Conservation (phyloP, 2,329 filamentous ascomycete species). For the Colletotrichum sp. region DNA sequence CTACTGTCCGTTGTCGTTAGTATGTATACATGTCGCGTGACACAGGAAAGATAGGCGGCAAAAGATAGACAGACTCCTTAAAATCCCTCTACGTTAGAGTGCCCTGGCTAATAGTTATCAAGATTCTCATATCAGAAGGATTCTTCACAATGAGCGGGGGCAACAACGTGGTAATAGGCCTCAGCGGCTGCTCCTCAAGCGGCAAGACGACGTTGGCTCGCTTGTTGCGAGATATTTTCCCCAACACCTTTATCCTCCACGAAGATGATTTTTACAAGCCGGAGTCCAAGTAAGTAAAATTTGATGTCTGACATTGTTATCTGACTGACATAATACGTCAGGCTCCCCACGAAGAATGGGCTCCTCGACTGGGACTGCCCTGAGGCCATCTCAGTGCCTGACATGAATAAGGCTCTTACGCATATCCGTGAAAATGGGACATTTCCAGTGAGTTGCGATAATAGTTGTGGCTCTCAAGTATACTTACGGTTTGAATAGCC, state of each 20-base stretch:
- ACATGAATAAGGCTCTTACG: conserved; percentile 69
- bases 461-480: neutral
- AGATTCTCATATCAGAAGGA: neutral
- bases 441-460: conserved; percentile 58
- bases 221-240: conserved; percentile 82
- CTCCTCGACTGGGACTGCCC: conserved; percentile 93
- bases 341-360: conserved; percentile 61
- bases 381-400: conserved; percentile 74
- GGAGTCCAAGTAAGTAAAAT: conserved; percentile 67
- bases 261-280: conserved; percentile 95
- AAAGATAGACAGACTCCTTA: neutral
- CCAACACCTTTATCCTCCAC: conserved; percentile 81
- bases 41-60: neutral
- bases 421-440: conserved; percentile 74
- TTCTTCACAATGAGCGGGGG: conserved; percentile 34
- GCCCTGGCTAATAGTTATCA: neutral
- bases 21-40: neutral
- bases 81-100: neutral
- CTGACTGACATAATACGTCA: conserved; percentile 28
- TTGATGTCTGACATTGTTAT: neutral
- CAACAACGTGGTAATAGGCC: conserved; percentile 71
- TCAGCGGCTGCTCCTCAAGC: conserved; percentile 90
- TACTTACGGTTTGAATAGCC: conserved; percentile 37
- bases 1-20: neutral
- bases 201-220: conserved; percentile 95